Conservation (phyloP, 345 rosid genomes). For the Pelargonium nanum region DNA sequence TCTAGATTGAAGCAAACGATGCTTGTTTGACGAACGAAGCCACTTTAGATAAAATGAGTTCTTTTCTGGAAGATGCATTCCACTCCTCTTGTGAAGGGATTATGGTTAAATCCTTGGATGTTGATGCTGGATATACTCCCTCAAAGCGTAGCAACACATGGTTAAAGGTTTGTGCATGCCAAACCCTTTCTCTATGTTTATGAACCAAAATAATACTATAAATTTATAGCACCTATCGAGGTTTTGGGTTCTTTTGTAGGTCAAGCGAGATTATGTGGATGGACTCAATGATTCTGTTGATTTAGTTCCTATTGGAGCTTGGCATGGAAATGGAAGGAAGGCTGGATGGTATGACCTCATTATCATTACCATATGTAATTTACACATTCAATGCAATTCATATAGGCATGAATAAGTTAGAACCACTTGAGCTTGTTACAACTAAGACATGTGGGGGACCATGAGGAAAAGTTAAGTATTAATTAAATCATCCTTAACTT, state of each 20-base stretch:
- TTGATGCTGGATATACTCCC: slow-evolving; percentile 62
- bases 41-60: slow-evolving; percentile 33
- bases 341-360: slow-evolving; percentile 66
- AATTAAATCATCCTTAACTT: too few species aligned
- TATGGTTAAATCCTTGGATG: slow-evolving; percentile 67
- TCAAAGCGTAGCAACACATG: slow-evolving; percentile 79
- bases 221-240: slow-evolving; percentile 1
- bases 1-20: slow-evolving; percentile 51
- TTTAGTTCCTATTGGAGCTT: slow-evolving; percentile 88
- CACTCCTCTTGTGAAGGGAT: slow-evolving; percentile 73
- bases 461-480: too few species aligned
- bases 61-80: slow-evolving; percentile 64
- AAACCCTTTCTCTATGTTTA: background rate
- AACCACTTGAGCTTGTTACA: too few species aligned
- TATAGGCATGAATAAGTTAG: too few species aligned
- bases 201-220: background rate
- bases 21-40: slow-evolving; percentile 35
- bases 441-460: too few species aligned
- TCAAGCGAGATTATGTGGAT: slow-evolving; percentile 81
- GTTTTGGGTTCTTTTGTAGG: slow-evolving; percentile 31
- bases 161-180: slow-evolving; percentile 54
- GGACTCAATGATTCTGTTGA: slow-evolving; percentile 76
- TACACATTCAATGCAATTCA: too few species aligned
- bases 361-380: background rate
- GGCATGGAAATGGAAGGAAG: slow-evolving; percentile 94